A percentile compares a stretch with the other conserved stretches of the same genome.
Conservation (phyloP, 1,139 yeast species). For the Blastobotrys illinoisensis region DNA sequence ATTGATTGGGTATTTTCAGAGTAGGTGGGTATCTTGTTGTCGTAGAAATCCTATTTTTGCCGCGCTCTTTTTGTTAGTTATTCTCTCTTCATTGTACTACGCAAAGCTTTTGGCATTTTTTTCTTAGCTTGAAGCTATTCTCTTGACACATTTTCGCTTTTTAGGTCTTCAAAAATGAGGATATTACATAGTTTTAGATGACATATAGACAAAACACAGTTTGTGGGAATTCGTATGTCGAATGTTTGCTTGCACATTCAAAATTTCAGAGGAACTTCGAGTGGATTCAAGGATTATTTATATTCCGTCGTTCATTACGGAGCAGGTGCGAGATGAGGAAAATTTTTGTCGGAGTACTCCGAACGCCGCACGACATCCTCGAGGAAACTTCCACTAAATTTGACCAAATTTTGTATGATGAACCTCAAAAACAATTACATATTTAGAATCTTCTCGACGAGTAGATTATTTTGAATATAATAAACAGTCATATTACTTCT, state of each 20-base stretch:
- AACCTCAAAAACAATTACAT: background rate
- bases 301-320: background rate
- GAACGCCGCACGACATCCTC: background rate
- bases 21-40: background rate
- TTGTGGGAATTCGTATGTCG: background rate
- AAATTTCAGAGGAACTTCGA: background rate
- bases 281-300: background rate
- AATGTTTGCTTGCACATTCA: no score
- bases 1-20: no score
- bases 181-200: background rate
- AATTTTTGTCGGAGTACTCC: background rate
- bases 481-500: no score
- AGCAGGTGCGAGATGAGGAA: background rate
- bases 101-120: background rate
- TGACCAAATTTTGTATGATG: background rate
- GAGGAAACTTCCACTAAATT: background rate
- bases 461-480: background rate
- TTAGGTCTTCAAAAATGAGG: background rate
- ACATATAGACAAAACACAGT: background rate
- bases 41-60: background rate
- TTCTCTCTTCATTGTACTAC: no score
- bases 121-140: background rate
- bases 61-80: background rate
- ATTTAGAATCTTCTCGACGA: background rate
- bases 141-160: background rate